These are phyloP conservation scores for Coemansia sp. DNA, from an alignment of 192 early-diverging fungal species.

Conservation along the genomic window DNA sequence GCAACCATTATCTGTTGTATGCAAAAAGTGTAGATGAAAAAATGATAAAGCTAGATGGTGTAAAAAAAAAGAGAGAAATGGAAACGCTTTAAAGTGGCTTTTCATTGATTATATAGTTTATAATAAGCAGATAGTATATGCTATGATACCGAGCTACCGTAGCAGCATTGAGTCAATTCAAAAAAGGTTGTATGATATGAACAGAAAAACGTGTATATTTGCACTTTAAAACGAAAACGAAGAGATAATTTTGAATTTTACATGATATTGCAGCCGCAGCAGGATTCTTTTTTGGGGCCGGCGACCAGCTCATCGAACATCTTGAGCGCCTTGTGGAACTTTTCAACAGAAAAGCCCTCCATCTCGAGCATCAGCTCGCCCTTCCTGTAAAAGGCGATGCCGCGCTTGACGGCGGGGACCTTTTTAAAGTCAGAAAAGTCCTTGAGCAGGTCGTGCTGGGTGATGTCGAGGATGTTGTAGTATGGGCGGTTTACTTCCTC, in stretches of 20 bases:
- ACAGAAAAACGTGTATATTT: too few relatives aligned
- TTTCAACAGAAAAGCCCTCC: neutral
- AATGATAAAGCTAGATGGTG: too few relatives aligned
- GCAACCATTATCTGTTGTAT: too few relatives aligned
- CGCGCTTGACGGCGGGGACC: neutral
- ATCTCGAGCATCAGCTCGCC: constrained; percentile 1
- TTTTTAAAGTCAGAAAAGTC: neutral
- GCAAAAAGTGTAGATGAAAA: too few relatives aligned
- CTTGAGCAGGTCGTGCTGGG: neutral
- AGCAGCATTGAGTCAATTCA: too few relatives aligned
- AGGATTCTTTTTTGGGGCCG: neutral
- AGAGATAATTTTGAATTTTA: neutral
- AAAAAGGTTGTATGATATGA: too few relatives aligned
- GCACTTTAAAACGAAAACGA: neutral
- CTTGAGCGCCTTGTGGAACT: neutral
- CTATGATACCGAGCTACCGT: too few relatives aligned
- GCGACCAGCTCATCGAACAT: neutral
- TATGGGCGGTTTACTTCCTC: neutral
- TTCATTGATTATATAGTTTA: too few relatives aligned
- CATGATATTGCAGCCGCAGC: neutral
- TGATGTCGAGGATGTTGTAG: neutral
- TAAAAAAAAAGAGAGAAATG: too few relatives aligned
- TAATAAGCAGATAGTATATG: too few relatives aligned
- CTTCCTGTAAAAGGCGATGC: constrained; percentile 1
- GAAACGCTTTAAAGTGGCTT: too few relatives aligned